Evolutionary conservation across 768 basidiomycete genomes (phyloP).

Genomic region (Collybiopsis luxurians): DNA sequence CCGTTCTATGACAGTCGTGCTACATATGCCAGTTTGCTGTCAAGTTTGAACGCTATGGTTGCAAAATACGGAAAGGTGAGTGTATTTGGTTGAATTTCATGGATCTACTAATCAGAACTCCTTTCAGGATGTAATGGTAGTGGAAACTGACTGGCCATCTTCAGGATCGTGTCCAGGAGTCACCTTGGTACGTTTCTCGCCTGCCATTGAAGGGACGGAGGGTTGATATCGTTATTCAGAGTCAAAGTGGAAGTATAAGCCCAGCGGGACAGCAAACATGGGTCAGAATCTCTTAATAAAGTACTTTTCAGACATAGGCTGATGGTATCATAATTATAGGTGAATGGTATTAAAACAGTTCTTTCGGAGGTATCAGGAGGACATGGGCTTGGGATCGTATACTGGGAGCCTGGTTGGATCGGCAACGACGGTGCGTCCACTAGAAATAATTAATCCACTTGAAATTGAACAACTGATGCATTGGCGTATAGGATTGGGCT

Average conservation of each 20-base stretch:
- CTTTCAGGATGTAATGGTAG: constrained; percentile 49
- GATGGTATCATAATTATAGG: too few relatives aligned
- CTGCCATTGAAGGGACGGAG: too few relatives aligned
- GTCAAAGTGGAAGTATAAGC: constrained; percentile 41
- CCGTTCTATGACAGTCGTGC: constrained; percentile 61
- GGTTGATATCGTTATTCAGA: too few relatives aligned
- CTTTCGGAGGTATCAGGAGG: constrained; percentile 45
- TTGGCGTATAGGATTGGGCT: constrained; percentile 25
- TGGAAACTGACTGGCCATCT: constrained; percentile 65
- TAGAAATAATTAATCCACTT: not conserved
- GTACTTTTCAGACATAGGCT: too few relatives aligned
- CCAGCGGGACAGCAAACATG: constrained; percentile 51
- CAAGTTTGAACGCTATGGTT: constrained; percentile 48
- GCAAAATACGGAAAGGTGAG: constrained; percentile 48
- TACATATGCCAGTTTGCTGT: constrained; percentile 47
- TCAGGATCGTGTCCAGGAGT: constrained; percentile 35
- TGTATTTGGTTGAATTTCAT: not conserved
- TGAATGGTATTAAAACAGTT: constrained; percentile 42
- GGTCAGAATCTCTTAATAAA: constrained; percentile 22
- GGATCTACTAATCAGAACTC: not conserved
- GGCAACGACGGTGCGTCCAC: constrained; percentile 42
- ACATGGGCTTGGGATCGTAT: constrained; percentile 48
- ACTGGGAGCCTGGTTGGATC: constrained; percentile 70
- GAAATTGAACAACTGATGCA: not conserved
- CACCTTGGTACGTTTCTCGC: constrained; percentile 21